phyloP scores from a whole-genome alignment of 495 filamentous ascomycete genomes.

The Penicillium longicatenatum region DNA sequence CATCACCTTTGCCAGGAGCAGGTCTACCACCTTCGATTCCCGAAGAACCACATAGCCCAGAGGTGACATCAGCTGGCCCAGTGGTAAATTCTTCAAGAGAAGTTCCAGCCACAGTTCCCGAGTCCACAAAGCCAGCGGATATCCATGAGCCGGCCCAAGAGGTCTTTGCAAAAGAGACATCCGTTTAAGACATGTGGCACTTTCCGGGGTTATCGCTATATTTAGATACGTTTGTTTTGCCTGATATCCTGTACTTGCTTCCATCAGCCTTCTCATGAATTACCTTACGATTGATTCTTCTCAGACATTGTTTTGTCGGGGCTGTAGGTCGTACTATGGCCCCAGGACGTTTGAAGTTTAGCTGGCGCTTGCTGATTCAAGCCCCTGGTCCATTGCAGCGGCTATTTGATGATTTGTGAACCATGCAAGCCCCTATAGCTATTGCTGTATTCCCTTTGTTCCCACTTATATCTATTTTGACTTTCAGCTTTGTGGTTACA shows the following conservation, averaged over 20 bases:
- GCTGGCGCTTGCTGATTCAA: neutral
- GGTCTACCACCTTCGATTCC: constrained; percentile 44
- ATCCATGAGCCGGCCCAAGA: neutral
- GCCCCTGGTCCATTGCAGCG: neutral
- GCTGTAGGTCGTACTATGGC: neutral
- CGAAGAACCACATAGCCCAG: constrained; percentile 42
- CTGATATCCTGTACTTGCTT: constrained; percentile 6
- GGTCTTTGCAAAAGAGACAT: constrained; percentile 3
- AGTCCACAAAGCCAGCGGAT: neutral
- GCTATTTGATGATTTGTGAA: neutral
- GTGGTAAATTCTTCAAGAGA: neutral
- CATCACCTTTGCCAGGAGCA: constrained; percentile 36
- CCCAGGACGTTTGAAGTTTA: neutral
- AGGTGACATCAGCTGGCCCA: constrained; percentile 12
- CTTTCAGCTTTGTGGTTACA: neutral
- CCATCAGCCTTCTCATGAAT: constrained; percentile 5
- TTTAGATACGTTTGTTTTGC: neutral
- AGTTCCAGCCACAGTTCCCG: neutral
- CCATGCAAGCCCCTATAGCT: neutral
- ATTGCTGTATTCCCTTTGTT: constrained; percentile 1
- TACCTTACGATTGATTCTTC: neutral
- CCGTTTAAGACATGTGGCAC: neutral
- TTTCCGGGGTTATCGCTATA: neutral
- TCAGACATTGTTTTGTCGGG: neutral
- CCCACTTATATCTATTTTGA: neutral